Evolutionary conservation across 2,329 filamentous ascomycete genomes (phyloP).

Genomic region (Aspergillus latus): DNA sequence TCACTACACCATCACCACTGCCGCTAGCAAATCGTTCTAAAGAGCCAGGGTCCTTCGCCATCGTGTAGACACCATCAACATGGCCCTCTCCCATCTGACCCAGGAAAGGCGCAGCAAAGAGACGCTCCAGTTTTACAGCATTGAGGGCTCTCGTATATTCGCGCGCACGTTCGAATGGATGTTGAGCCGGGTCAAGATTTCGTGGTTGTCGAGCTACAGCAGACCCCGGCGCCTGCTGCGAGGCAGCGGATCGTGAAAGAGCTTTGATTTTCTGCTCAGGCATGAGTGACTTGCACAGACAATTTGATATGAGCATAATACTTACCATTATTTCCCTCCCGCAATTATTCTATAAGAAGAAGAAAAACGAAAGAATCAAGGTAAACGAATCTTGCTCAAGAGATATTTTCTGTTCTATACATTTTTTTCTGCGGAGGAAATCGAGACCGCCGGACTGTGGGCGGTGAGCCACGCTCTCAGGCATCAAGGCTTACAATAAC

Average conservation of each 20-base stretch:
- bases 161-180: constrained; percentile 86
- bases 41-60: constrained; percentile 76
- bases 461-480: constrained; percentile 31
- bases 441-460: constrained; percentile 32
- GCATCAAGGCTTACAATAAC: constrained; percentile 2
- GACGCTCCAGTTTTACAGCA: constrained; percentile 88
- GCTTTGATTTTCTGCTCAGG: constrained; percentile 57
- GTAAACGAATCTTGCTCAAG: constrained; percentile 1
- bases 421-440: constrained; percentile 30
- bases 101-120: constrained; percentile 84
- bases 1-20: constrained; percentile 88
- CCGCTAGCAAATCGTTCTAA: constrained; percentile 76
- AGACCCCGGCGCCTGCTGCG: constrained; percentile 50
- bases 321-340: constrained; percentile 32
- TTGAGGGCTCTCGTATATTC: constrained; percentile 78
- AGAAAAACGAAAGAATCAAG: constrained; percentile 7
- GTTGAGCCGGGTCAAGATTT: constrained; percentile 74
- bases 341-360: constrained; percentile 3
- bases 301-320: neutral
- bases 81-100: constrained; percentile 85
- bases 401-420: constrained; percentile 17
- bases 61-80: constrained; percentile 82
- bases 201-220: constrained; percentile 47
- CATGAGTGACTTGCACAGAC: constrained; percentile 13
- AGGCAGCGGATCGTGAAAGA: constrained; percentile 47